Evolutionary conservation across 1,284 basidiomycete species (phyloP), one percentile per base, ranked within the genome.

Genomic region (Ustilago bromivora): DNA sequence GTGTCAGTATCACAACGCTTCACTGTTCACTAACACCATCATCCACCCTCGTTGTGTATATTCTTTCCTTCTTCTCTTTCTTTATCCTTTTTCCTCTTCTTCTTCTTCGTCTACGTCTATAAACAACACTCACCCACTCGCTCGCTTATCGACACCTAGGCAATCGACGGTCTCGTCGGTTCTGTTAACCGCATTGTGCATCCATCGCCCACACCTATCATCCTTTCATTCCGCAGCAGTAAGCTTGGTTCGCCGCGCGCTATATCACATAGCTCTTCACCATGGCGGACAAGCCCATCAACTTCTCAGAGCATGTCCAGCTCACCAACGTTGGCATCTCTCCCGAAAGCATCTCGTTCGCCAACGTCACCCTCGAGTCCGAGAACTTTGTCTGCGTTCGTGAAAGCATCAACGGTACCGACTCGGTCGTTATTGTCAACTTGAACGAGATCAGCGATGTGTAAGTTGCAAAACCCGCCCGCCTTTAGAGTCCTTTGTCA

Each of bases 311-410:
- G 71, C 84, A 79, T 66, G 73, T 79, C 58, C 94, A 99, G 89
- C 93, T 99, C 85, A 96, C 96, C 38, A 95, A 94, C 86, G 89
- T 99, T 80, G 96, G 96, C 81, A 91, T 99, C 80, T 95, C 98
- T 88, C 95, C 96, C 57, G 92, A 93, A 74, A 96, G 94, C 76
- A 99, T 99, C 86, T 95, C 94, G 41, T 99, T 99, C 89, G 95
- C 98, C 90, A 95, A 92, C 51, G 89, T 98, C 82, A 98, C 96
- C 9, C 90, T 98, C 82, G 95, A 98, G 88, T 96, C 94, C 79
- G 96, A 99, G 89, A 93, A 93, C 87, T 99, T 94, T 88, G 97
- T 98, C 83, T 98, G 94, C 86, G 90, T 95, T 75, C 92, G 94
- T 66, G 94, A 95, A 89, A 78, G 41, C 65, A 51, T 73, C 64